Base-by-base conservation (phyloP, 2,329 filamentous ascomycete species). In the Penicillium brevicompactum region DNA sequence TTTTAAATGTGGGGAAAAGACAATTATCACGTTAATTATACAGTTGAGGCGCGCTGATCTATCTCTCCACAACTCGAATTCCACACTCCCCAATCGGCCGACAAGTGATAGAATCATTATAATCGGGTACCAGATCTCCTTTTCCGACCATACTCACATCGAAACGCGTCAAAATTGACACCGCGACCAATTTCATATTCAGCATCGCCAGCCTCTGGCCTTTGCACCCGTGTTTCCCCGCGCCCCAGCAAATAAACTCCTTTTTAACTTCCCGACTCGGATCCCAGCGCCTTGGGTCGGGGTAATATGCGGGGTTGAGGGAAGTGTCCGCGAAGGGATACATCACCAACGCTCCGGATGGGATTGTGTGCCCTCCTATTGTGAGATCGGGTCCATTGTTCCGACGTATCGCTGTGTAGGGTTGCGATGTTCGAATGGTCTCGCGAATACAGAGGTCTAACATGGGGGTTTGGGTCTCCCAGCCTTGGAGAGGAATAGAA, bases 301-400 rank as follows among this genome's bases (percentile, higher is more conserved):
- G 10, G 43, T 57, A 53, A 34, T 46, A 38, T 1, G 16, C 40
- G 6, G 53, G 41, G 31, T 53, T 57, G 27, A 58, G 27, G 5
- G 42, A 51, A 13, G 53, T 57, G 24, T 58, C 56, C 18, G 44
- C 49, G 34, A 58, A 56, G 22, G 56, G 54, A 14, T 58, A 58
- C 6, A 47, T 16, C 49, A 58, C 41, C 1, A 52, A 38, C 8
- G 46, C 45, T 4, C 53, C 49, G 1, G 53, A 42, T 11, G 56
- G 55, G 14, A 57, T 57, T 13, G 48, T 47, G 21, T 48, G 55
- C 14, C 32, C 2, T 11, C 46, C 46, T 10, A 51, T 22, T 11
- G 22, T 44, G 11, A 57, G 9, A 16, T 55, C 47, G 13, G 55
- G 52, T 2, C 55, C 55, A 6, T 10, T 45, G n/a, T 57, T 57